Evolutionary conservation across 2,329 filamentous ascomycete species (phyloP).

Genomic region (Fusarium anguioides): DNA sequence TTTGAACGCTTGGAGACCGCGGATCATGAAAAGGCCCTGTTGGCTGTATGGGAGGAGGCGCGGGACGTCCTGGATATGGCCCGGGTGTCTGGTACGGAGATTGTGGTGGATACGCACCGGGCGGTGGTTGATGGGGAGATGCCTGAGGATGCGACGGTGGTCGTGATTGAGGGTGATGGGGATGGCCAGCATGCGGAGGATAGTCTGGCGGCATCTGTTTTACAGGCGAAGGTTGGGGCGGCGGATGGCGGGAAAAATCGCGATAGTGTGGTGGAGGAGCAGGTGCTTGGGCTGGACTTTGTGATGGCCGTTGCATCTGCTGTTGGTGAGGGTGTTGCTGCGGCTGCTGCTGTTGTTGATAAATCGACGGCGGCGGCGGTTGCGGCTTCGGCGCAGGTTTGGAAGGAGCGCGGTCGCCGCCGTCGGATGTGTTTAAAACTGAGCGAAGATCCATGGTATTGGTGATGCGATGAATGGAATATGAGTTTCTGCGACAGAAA

Average conservation of each 20-base stretch:
- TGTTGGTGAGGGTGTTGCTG: slow-evolving; percentile 49
- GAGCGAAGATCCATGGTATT: slow-evolving; percentile 62
- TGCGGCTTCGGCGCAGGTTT: slow-evolving; percentile 50
- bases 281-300: slow-evolving; percentile 50
- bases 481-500: slow-evolving; percentile 29
- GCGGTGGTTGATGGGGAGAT: slow-evolving; percentile 43
- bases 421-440: slow-evolving; percentile 66
- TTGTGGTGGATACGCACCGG: slow-evolving; percentile 52
- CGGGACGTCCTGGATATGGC: slow-evolving; percentile 57
- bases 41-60: slow-evolving; percentile 60
- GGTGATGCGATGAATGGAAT: background rate
- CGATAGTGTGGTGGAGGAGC: slow-evolving; percentile 57
- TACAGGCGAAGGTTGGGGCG: slow-evolving; percentile 62
- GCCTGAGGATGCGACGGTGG: slow-evolving; percentile 50
- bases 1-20: slow-evolving; percentile 64
- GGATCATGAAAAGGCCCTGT: slow-evolving; percentile 58
- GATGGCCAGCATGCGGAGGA: slow-evolving; percentile 47
- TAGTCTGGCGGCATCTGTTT: slow-evolving; percentile 60
- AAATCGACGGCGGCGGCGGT: slow-evolving; percentile 46
- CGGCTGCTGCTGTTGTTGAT: no score
- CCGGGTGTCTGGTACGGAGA: slow-evolving; percentile 54
- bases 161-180: slow-evolving; percentile 48
- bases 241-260: slow-evolving; percentile 60
- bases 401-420: slow-evolving; percentile 53
- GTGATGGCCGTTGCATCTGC: slow-evolving; percentile 57